phyloP scores from a whole-genome alignment of 306 rosid genomes.

The Glycine tomentella region DNA sequence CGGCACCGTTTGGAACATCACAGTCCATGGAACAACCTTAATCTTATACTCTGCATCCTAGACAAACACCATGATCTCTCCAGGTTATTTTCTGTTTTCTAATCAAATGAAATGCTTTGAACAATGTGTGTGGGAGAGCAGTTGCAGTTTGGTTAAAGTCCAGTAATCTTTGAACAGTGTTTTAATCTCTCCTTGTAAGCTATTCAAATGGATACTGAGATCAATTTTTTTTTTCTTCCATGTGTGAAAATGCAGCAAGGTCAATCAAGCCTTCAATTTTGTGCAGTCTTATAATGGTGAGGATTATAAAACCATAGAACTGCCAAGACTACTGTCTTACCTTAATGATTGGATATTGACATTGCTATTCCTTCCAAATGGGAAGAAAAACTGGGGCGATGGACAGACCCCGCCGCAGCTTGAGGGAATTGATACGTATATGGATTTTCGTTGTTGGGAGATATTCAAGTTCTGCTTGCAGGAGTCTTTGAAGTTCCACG shows the following conservation, averaged over 20 bases:
- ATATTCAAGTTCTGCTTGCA: slow-evolving; percentile 81
- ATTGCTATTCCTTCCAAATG: slow-evolving; percentile 70
- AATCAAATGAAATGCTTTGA: too few relatives aligned
- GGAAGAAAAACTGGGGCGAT: slow-evolving; percentile 54
- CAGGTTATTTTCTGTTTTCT: slow-evolving; percentile 55
- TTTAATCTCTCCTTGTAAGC: background rate
- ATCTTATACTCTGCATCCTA: slow-evolving; percentile 68
- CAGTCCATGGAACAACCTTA: slow-evolving; percentile 75
- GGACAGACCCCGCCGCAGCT: slow-evolving; percentile 51
- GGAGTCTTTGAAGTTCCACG: slow-evolving; percentile 61
- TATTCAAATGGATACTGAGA: background rate
- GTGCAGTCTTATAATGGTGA: slow-evolving; percentile 54
- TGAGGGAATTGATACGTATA: slow-evolving; percentile 54
- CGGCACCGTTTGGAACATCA: slow-evolving; percentile 47
- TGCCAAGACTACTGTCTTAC: slow-evolving; percentile 64
- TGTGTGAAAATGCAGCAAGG: slow-evolving; percentile 74
- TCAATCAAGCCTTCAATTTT: slow-evolving; percentile 69
- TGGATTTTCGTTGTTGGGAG: slow-evolving; percentile 87
- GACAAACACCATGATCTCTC: slow-evolving; percentile 61
- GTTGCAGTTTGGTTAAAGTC: too few relatives aligned
- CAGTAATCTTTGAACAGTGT: background rate
- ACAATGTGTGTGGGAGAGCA: too few relatives aligned
- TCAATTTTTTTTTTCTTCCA: background rate
- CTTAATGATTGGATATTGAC: slow-evolving; percentile 84
- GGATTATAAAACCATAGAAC: slow-evolving; percentile 61